These are phyloP conservation scores for Pythium insidiosum DNA, from an alignment of 352 stramenopile species.

Conservation along the genomic window DNA sequence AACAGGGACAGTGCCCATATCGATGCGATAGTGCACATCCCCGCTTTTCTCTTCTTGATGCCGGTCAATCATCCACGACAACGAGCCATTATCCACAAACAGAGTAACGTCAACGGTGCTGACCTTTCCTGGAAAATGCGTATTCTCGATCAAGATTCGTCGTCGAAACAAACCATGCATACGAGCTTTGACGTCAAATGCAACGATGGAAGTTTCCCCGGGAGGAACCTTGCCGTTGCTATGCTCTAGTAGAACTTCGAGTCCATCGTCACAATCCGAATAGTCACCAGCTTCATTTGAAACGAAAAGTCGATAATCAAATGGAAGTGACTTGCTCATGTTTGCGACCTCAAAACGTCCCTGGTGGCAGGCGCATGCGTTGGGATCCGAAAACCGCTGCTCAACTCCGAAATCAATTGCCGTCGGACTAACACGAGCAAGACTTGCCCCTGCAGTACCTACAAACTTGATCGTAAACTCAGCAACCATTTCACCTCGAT, in stretches of 20 bases:
- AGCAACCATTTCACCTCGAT: slow-evolving; percentile 50
- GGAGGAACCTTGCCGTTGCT: slow-evolving; percentile 67
- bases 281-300: slow-evolving; percentile 53
- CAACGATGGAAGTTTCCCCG: slow-evolving; percentile 40
- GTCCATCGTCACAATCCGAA: slow-evolving; percentile 66
- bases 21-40: too few relatives aligned
- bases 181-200: slow-evolving; percentile 58
- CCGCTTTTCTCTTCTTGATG: too few relatives aligned
- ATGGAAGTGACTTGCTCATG: slow-evolving; percentile 67
- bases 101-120: slow-evolving; percentile 70
- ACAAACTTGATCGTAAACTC: slow-evolving; percentile 89
- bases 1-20: slow-evolving; percentile 61
- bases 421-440: slow-evolving; percentile 53
- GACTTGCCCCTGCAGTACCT: slow-evolving; percentile 69
- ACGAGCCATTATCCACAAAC: slow-evolving; percentile 69
- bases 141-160: slow-evolving; percentile 79
- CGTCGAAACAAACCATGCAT: slow-evolving; percentile 72
- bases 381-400: slow-evolving; percentile 20
- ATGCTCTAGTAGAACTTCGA: slow-evolving; percentile 59
- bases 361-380: slow-evolving; percentile 27
- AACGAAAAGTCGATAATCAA: slow-evolving; percentile 71
- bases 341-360: slow-evolving; percentile 76
- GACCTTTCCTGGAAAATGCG: slow-evolving; percentile 74
- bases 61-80: too few relatives aligned
- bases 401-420: slow-evolving; percentile 79